Conservation (phyloP, 495 filamentous ascomycete genomes). For the Aspergillus avenaceus region DNA sequence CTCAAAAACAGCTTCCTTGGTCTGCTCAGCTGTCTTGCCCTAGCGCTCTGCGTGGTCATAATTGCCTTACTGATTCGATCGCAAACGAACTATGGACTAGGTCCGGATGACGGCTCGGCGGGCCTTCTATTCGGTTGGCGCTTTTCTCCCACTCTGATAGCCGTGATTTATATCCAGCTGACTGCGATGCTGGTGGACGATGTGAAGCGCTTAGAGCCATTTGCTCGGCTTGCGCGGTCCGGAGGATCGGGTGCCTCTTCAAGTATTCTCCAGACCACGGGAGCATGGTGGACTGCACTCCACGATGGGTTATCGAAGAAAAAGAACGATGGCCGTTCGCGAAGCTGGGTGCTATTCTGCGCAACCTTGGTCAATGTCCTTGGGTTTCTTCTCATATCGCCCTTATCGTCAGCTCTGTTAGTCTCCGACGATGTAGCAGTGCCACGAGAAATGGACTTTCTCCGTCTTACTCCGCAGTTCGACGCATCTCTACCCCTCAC, state of each 20-base stretch:
- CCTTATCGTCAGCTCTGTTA: slow-evolving; percentile 31
- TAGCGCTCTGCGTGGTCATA: slow-evolving; percentile 6
- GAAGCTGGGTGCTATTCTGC: slow-evolving; percentile 26
- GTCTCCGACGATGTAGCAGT: slow-evolving; percentile 19
- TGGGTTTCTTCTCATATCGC: slow-evolving; percentile 26
- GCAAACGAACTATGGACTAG: slow-evolving; percentile 22
- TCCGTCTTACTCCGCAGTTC: slow-evolving; percentile 5
- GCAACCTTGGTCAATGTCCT: slow-evolving; percentile 27
- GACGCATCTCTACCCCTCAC: slow-evolving; percentile 14
- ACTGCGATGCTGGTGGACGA: slow-evolving; percentile 24
- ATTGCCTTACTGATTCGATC: slow-evolving; percentile 18
- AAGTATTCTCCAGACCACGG: slow-evolving; percentile 20
- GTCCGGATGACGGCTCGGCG: slow-evolving; percentile 23
- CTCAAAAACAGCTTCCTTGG: slow-evolving; percentile 7
- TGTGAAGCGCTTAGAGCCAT: slow-evolving; percentile 31
- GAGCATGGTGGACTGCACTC: slow-evolving; percentile 25
- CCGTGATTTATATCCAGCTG: slow-evolving; percentile 29
- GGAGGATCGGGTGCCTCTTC: slow-evolving; percentile 16
- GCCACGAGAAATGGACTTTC: slow-evolving; percentile 16
- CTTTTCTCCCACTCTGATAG: slow-evolving; percentile 28
- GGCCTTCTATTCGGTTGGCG: slow-evolving; percentile 26
- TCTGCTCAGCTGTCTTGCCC: slow-evolving; percentile 1
- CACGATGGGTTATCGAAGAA: slow-evolving; percentile 20
- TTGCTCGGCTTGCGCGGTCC: slow-evolving; percentile 26
- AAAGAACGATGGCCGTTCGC: slow-evolving; percentile 12